Base-by-base conservation (phyloP, 345 rosid genomes). In the Reutealis trisperma region DNA sequence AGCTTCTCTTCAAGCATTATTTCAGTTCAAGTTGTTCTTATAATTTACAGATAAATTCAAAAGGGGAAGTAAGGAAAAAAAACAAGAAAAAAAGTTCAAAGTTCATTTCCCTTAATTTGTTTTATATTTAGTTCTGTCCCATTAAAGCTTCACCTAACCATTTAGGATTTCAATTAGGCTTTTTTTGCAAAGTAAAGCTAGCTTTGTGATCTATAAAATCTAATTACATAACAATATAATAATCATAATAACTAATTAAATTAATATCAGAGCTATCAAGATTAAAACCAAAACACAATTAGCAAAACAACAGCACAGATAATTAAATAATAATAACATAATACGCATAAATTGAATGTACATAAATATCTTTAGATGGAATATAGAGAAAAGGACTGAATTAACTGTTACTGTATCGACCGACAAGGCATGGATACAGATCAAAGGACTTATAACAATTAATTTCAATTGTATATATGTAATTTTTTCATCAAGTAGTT, bases 151-250 rank as follows among this genome's bases (percentile, higher is more conserved):
- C 73, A 73, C 62, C 83, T 73, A 67, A 65, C 82, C 41, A 51
- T 27, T 74, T 51, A 47, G 34, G 72, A 74, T 67, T 67, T 54
- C 57, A 67, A 67, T 59, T 19, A 77, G 44, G 25, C 42, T 21
- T 8, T 47, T 47, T 45, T 10, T 68, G 22, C 47, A 32, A 63
- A 14, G 14, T 37, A 70, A 45, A 63, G 62, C 25, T 37, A 45
- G 8, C 12, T 5, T 47, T 27, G 88, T 78, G 88, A 85, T 85
- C 88, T 85, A 78, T 82, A 70, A 10, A 22, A 18, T 74, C 41
- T 74, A 67, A 24, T 27, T 47, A 44, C 19, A 70, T 51, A 37
- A 37, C 11, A 47, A 47, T 47, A 9, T 47, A 47, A 47, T 47
- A 9, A 47, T 8, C 51, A 47, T 12, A 9, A 47, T 47, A 8